Evolutionary conservation across 2,329 filamentous ascomycete species (phyloP).

Genomic region (Colletotrichum godetiae): DNA sequence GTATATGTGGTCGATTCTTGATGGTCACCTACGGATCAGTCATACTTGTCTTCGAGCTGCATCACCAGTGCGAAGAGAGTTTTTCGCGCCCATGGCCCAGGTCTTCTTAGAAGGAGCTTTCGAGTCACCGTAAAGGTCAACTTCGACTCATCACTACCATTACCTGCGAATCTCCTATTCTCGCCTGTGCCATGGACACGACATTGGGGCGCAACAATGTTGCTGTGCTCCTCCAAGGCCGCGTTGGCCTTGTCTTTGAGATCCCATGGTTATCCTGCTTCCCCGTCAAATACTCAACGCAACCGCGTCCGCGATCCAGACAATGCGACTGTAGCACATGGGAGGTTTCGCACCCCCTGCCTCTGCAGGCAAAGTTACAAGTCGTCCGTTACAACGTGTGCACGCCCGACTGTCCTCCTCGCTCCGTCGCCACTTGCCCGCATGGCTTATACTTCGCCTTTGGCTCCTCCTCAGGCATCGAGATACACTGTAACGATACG

Average conservation of each 20-base stretch:
- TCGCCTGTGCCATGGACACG: constrained; percentile 73
- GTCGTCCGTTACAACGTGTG: constrained; percentile 61
- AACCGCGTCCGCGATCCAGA: neutral
- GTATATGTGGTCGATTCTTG: constrained; percentile 68
- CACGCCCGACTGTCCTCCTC: constrained; percentile 70
- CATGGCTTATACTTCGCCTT: constrained; percentile 73
- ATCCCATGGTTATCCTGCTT: constrained; percentile 44
- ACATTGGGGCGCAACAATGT: constrained; percentile 65
- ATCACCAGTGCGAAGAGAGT: constrained; percentile 47
- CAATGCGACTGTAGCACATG: constrained; percentile 41
- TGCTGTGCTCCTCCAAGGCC: constrained; percentile 68
- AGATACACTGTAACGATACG: constrained; percentile 68
- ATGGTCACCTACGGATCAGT: constrained; percentile 64
- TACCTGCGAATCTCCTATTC: constrained; percentile 65
- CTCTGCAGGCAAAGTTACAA: constrained; percentile 45
- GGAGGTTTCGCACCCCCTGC: constrained; percentile 39
- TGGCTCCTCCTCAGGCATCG: constrained; percentile 71
- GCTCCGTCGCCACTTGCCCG: constrained; percentile 75
- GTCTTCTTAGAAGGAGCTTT: constrained; percentile 22
- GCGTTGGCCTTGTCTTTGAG: constrained; percentile 71
- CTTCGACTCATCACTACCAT: constrained; percentile 62
- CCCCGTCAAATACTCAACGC: neutral
- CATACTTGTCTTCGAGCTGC: constrained; percentile 66
- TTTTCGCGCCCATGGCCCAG: constrained; percentile 40
- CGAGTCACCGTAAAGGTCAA: constrained; percentile 38